These are phyloP conservation scores for Lupinus albus DNA, from an alignment of 306 rosid species.

Conservation along the genomic window DNA sequence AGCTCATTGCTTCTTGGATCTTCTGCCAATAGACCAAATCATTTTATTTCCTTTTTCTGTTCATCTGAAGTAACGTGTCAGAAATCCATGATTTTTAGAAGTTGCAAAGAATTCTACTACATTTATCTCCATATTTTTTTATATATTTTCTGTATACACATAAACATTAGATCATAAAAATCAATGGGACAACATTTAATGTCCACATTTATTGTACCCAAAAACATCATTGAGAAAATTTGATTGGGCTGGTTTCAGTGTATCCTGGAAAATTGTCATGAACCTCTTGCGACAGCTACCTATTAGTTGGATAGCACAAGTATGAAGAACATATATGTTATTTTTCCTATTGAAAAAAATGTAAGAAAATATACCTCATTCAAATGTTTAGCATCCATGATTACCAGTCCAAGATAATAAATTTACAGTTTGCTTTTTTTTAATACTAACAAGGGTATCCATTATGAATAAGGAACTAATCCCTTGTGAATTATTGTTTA, in stretches of 20 bases:
- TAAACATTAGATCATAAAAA: neutral
- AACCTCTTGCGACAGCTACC: neutral
- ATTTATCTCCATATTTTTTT: neutral
- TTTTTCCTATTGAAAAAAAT: neutral
- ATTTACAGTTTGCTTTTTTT: no score
- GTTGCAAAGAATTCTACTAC: neutral
- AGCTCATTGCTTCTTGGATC: conserved; percentile 12
- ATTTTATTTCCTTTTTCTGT: neutral
- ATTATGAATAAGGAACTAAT: no score
- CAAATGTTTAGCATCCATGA: neutral
- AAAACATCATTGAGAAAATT: neutral
- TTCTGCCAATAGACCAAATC: conserved; percentile 5
- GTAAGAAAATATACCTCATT: neutral
- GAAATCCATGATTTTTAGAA: neutral
- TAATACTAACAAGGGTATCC: no score
- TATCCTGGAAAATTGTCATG: neutral
- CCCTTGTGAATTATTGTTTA: no score
- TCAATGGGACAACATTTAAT: no score
- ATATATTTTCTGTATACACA: no score
- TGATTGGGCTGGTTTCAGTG: neutral
- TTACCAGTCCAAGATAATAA: neutral
- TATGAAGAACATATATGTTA: neutral
- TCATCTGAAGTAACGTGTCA: neutral
- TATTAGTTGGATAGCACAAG: neutral
- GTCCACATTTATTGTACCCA: neutral